A percentile compares a stretch with the other conserved stretches of the same genome.
These are phyloP conservation scores for Lolium rigidum DNA, from an alignment of 176 grass and related monocot genomes.

Conservation along the genomic window DNA sequence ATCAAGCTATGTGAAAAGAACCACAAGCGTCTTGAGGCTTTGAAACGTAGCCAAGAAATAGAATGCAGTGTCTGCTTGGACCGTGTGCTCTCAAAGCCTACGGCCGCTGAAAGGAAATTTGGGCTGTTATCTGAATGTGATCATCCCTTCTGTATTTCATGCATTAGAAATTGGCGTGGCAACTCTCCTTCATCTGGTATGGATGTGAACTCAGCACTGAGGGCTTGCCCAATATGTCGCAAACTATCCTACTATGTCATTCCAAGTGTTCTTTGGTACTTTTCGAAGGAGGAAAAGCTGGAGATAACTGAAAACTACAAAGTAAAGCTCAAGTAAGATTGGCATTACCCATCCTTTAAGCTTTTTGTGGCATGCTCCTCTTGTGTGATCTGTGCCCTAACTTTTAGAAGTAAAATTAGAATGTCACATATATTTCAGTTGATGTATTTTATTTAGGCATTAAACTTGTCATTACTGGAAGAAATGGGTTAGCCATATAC, in stretches of 20 bases:
- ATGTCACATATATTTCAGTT: constrained; percentile 1
- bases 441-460: background rate
- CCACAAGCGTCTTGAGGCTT: constrained; percentile 72
- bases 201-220: constrained; percentile 85
- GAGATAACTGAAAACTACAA: constrained; percentile 93
- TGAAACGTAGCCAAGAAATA: constrained; percentile 94
- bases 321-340: constrained; percentile 88
- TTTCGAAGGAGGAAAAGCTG: constrained; percentile 86
- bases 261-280: constrained; percentile 95
- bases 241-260: constrained; percentile 89
- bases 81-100: constrained; percentile 86
- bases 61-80: constrained; percentile 97
- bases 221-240: constrained; percentile 91
- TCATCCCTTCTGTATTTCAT: constrained; percentile 90
- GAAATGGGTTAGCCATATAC: background rate
- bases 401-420: constrained; percentile 14
- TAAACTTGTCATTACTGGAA: background rate
- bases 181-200: constrained; percentile 93
- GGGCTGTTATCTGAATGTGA: constrained; percentile 95
- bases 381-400: background rate
- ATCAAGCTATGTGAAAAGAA: constrained; percentile 86
- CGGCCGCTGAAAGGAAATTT: constrained; percentile 90
- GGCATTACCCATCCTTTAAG: background rate
- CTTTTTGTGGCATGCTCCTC: background rate
- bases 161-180: constrained; percentile 95